Evolutionary conservation across 2,329 filamentous ascomycete species (phyloP).

Genomic region (Talaromyces sp.): DNA sequence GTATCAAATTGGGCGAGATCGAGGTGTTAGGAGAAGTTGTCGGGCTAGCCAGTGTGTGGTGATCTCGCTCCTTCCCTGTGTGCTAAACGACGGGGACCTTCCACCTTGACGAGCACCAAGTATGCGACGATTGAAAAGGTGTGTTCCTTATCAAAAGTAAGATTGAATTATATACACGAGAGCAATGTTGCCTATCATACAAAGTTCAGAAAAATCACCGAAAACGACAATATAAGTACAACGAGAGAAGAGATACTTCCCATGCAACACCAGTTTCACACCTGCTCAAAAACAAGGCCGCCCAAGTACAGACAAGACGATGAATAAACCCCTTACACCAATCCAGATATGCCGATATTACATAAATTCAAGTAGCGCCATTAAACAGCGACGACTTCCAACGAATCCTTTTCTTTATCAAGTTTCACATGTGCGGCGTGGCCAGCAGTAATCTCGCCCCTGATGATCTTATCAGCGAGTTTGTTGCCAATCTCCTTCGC

Average conservation of each 20-base stretch:
- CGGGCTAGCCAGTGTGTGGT: not conserved
- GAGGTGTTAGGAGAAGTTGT: not conserved
- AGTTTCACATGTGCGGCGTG: slow-evolving; percentile 69
- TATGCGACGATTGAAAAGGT: not conserved
- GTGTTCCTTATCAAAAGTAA: not conserved
- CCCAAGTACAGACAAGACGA: not conserved
- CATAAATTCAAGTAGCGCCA: not conserved
- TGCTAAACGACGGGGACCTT: not conserved
- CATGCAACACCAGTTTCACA: not conserved
- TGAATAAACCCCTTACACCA: slow-evolving; percentile 6
- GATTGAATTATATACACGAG: not conserved
- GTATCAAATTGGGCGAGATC: not conserved
- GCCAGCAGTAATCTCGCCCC: slow-evolving; percentile 72
- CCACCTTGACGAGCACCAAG: not conserved
- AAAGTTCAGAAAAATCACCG: not conserved
- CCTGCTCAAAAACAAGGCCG: not conserved
- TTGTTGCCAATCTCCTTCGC: slow-evolving; percentile 84
- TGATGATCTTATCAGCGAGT: slow-evolving; percentile 87
- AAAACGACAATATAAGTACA: not conserved
- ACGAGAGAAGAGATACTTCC: not conserved
- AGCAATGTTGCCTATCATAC: slow-evolving; percentile 11
- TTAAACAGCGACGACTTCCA: slow-evolving; percentile 48
- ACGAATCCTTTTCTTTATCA: slow-evolving; percentile 56
- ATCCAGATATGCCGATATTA: slow-evolving; percentile 6
- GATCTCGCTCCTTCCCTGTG: not conserved